Percentiles rank a stretch among this genome's conserved stretches.
These are phyloP conservation scores for Cadophora gregata DNA, from an alignment of 2,329 filamentous ascomycete genomes.

Conservation along the genomic window DNA sequence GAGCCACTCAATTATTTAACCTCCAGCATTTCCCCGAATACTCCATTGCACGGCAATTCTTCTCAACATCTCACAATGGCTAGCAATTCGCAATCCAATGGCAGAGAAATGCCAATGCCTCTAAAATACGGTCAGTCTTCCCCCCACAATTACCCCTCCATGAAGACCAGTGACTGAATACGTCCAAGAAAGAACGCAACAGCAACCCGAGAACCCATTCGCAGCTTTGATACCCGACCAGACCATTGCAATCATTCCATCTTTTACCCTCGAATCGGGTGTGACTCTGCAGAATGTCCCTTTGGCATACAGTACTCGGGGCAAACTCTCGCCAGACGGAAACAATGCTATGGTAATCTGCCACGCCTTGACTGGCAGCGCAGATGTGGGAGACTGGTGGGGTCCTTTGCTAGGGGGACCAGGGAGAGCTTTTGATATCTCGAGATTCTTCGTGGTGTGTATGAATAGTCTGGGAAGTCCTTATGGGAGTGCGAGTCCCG, in stretches of 20 bases:
- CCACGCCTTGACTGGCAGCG: slow-evolving; percentile 84
- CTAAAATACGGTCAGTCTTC: slow-evolving; percentile 40
- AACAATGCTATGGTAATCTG: slow-evolving; percentile 80
- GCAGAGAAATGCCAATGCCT: background rate
- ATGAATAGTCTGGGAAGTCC: slow-evolving; percentile 87
- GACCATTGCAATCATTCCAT: slow-evolving; percentile 82
- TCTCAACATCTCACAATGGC: background rate
- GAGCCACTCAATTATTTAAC: background rate
- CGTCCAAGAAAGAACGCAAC: slow-evolving; percentile 46
- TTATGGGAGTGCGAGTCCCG: slow-evolving; percentile 76
- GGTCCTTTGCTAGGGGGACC: slow-evolving; percentile 76
- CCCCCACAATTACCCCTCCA: slow-evolving; percentile 21
- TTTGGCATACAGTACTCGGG: slow-evolving; percentile 70
- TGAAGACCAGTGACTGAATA: slow-evolving; percentile 61
- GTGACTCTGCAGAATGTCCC: slow-evolving; percentile 79
- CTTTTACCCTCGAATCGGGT: slow-evolving; percentile 92
- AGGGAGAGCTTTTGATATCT: slow-evolving; percentile 80
- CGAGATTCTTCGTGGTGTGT: slow-evolving; percentile 84
- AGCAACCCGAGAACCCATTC: slow-evolving; percentile 92
- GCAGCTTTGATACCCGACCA: slow-evolving; percentile 86
- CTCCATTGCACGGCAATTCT: background rate
- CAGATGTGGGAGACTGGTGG: slow-evolving; percentile 89
- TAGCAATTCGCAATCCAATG: slow-evolving; percentile 3
- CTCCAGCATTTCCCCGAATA: background rate
- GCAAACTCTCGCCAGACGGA: slow-evolving; percentile 61